Evolutionary conservation across 805 yeast genomes (phyloP).

Genomic region (Blastobotrys parvus): DNA sequence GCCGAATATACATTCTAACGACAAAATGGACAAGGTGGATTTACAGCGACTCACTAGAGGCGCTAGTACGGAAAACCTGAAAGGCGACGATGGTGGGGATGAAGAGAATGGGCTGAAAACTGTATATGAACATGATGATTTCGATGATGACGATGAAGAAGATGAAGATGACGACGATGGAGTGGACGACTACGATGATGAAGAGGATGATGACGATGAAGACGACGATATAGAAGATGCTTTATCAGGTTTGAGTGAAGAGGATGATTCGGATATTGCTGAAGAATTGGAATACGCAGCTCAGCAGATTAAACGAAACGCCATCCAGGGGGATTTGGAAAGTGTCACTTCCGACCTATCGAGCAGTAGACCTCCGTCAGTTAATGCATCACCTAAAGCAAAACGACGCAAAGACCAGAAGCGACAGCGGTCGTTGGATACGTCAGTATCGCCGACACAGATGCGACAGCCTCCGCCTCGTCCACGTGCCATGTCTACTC

Average conservation of each 20-base stretch:
- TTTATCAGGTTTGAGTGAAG: slow-evolving; percentile 31
- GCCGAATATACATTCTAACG: not conserved
- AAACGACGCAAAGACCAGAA: slow-evolving; percentile 4
- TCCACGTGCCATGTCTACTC: slow-evolving; percentile 5
- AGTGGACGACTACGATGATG: slow-evolving; percentile 9
- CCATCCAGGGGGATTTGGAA: slow-evolving; percentile 7
- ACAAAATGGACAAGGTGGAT: not conserved
- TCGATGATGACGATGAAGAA: slow-evolving; percentile 13
- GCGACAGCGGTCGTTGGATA: slow-evolving; percentile 5
- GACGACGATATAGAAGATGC: slow-evolving; percentile 7
- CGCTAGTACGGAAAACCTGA: not conserved
- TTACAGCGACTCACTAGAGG: slow-evolving; percentile 1
- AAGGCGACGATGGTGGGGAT: slow-evolving; percentile 10
- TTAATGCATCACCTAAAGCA: slow-evolving; percentile 11
- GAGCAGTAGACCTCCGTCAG: slow-evolving; percentile 9
- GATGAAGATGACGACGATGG: slow-evolving; percentile 16
- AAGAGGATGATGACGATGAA: slow-evolving; percentile 13
- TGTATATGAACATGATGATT: slow-evolving; percentile 16
- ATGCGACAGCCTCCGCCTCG: slow-evolving; percentile 1
- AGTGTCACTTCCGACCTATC: slow-evolving; percentile 3
- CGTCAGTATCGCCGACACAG: not conserved
- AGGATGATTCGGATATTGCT: slow-evolving; percentile 34
- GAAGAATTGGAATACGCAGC: slow-evolving; percentile 33
- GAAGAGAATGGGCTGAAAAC: slow-evolving; percentile 15
- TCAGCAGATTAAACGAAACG: slow-evolving; percentile 24